These are phyloP conservation scores for Ceratocystis eucalypticola DNA, from an alignment of 2,329 filamentous ascomycete genomes.

Conservation along the genomic window DNA sequence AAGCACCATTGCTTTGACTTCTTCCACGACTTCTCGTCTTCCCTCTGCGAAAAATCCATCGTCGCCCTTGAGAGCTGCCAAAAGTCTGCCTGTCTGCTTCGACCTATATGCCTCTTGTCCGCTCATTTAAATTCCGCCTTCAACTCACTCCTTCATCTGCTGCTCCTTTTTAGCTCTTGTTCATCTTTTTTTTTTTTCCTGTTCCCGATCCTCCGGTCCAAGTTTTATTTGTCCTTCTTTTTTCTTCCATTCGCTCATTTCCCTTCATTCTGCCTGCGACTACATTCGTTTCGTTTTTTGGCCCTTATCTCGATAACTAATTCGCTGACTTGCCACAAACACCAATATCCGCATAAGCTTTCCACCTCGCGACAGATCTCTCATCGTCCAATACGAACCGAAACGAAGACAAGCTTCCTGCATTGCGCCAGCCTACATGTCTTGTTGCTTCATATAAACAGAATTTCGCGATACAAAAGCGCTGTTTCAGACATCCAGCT, in stretches of 20 bases:
- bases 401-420: slow-evolving; percentile 1
- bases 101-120: neutral
- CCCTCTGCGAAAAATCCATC: neutral
- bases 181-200: neutral
- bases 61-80: neutral
- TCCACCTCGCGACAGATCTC: neutral
- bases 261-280: neutral
- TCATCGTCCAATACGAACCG: neutral
- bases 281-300: slow-evolving; percentile 1
- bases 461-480: neutral
- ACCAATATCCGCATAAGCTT: neutral
- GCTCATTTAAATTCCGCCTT: neutral
- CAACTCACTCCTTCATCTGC: neutral
- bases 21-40: neutral
- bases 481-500: slow-evolving; percentile 2
- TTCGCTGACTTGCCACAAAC: neutral
- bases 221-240: neutral
- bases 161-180: too few species aligned
- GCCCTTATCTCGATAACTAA: neutral
- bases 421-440: neutral
- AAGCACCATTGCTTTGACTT: neutral
- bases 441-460: neutral
- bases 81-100: neutral
- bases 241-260: neutral
- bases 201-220: neutral